Base-by-base conservation (phyloP, 345 rosid species). In the Populus ilicifolia region DNA sequence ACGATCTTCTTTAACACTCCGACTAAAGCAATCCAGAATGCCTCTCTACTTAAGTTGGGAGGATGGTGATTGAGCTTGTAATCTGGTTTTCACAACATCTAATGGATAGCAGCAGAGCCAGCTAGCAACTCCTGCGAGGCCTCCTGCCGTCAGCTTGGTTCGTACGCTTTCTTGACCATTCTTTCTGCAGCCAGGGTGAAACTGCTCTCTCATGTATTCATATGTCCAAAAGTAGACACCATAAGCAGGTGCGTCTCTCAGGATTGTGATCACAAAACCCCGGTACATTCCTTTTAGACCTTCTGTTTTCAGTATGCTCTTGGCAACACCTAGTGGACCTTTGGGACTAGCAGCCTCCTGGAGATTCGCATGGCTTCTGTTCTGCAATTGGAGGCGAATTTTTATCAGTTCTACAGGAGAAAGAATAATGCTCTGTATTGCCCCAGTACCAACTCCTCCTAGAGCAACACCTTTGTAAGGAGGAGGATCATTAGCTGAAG, bases 211-310 rank as follows among this genome's bases (percentile, higher is more conserved):
- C 77, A 87, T 75, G 75, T 83, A 96, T 88, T 96, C 98, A 0
- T 96, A 96, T 2, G 94, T 92, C 94, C 91, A 96, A 89, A 96
- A 96, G 86, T 94, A 94, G 66, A 94, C 71, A 5, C 97, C 93
- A 3, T 96, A 95, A 70, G 95, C 75, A 0, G 98, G 98, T 8
- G 97, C 97, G 76, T 96, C 99, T 79, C 99, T 86, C 36, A 92
- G 90, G 23, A 87, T 81, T 0, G 98, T 96, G 5, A 94, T 84
- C 59, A 84, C 62, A 38, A 96, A 85, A 12, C 98, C 99, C 52
- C 87, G 89, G 85, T 93, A 96, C 18, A 96, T 66, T 23, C 97
- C 98, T 39, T 73, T 74, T 0, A 87, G 11, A 1, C 99, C 99
- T 80, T 96, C 86, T 54, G 65, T 84, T 77, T 78, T 71, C 18